Conservation (phyloP, 2,329 filamentous ascomycete species). For the Hypomyces rosellus region DNA sequence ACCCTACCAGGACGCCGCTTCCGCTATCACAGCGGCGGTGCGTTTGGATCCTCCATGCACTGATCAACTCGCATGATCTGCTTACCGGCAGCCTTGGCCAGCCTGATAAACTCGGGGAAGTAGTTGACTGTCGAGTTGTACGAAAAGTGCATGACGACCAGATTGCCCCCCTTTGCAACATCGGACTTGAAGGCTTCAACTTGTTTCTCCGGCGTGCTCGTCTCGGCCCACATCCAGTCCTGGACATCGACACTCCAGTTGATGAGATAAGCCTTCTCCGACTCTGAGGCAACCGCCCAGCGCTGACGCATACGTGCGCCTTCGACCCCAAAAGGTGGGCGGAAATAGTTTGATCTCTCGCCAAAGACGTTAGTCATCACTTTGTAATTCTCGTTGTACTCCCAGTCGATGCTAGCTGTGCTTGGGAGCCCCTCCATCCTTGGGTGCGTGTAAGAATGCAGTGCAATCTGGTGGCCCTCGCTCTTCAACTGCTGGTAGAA, state of each 20-base stretch:
- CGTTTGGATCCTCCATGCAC: conserved; percentile 57
- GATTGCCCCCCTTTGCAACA: conserved; percentile 53
- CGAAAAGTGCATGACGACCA: conserved; percentile 66
- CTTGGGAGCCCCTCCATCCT: conserved; percentile 53
- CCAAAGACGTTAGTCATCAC: conserved; percentile 37
- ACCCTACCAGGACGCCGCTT: neutral
- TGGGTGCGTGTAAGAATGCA: conserved; percentile 65
- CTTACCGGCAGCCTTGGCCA: conserved; percentile 58
- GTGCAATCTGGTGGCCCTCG: conserved; percentile 60
- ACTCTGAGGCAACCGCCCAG: conserved; percentile 45
- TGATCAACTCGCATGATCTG: conserved; percentile 61
- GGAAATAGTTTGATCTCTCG: conserved; percentile 49
- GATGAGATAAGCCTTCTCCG: conserved; percentile 51
- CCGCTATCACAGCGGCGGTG: conserved; percentile 33
- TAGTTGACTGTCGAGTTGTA: conserved; percentile 59
- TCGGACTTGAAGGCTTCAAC: conserved; percentile 59
- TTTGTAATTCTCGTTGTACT: conserved; percentile 51
- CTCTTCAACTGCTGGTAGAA: conserved; percentile 58
- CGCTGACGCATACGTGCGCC: conserved; percentile 60
- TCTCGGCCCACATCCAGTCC: conserved; percentile 63
- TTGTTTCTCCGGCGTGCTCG: conserved; percentile 58
- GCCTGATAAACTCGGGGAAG: conserved; percentile 56
- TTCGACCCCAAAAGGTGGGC: conserved; percentile 62
- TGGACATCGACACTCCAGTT: conserved; percentile 67
- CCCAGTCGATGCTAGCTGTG: conserved; percentile 52